phyloP scores from a whole-genome alignment of 163 green algal species.

The Chlorella variabilis region DNA sequence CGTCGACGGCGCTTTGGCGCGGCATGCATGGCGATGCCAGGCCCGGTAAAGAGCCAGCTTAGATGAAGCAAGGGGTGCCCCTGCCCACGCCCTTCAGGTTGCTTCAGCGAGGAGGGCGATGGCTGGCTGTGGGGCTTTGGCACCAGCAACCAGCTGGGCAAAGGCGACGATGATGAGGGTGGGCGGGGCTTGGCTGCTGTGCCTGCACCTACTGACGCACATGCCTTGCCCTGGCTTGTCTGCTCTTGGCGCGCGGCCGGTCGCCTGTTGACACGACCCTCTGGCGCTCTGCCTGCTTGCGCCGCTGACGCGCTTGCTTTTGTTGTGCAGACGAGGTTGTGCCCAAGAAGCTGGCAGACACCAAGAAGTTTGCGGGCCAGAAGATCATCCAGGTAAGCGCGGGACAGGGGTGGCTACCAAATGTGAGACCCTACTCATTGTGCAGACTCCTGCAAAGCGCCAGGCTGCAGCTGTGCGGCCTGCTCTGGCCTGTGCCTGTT shows the following conservation, averaged over 20 bases:
- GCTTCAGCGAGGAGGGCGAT: constrained; percentile 45
- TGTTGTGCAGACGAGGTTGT: constrained; percentile 49
- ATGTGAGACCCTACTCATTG: too few species aligned
- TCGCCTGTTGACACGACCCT: too few species aligned
- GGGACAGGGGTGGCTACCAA: not conserved
- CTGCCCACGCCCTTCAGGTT: constrained; percentile 46
- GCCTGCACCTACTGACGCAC: too few species aligned
- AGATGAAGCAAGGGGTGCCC: too few species aligned
- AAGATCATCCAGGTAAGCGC: constrained; percentile 40
- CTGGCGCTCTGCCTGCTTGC: too few species aligned
- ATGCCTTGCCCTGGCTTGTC: too few species aligned
- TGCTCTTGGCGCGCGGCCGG: too few species aligned
- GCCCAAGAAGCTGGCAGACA: constrained; percentile 53
- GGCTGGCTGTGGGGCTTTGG: constrained; percentile 84
- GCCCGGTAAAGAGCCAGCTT: too few species aligned
- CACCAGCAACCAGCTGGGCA: constrained; percentile 84
- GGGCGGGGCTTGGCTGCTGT: too few species aligned
- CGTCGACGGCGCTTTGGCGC: too few species aligned
- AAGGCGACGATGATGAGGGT: constrained; percentile 78
- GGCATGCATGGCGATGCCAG: too few species aligned
- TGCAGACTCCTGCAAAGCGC: too few species aligned
- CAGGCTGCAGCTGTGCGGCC: not conserved
- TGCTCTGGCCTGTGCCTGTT: not conserved
- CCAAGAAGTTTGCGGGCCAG: constrained; percentile 64
- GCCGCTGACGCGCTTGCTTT: not conserved